phyloP scores from a whole-genome alignment of 2,329 filamentous ascomycete genomes.

The Ceratocystis cubensis region DNA sequence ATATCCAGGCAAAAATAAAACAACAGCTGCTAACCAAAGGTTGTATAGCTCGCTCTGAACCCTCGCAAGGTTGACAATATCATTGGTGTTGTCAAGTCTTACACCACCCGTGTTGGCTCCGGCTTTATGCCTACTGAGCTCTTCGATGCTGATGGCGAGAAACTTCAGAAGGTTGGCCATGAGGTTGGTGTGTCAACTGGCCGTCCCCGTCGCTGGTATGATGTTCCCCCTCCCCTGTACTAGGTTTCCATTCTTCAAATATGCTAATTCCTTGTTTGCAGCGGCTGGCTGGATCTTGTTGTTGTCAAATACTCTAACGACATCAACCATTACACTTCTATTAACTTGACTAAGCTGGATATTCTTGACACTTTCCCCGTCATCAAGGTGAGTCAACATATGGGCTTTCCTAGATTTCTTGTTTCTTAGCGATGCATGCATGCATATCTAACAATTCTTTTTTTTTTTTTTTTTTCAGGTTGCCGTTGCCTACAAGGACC shows the following conservation, averaged over 20 bases:
- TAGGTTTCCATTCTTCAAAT: not conserved
- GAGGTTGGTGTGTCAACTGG: constrained; percentile 26
- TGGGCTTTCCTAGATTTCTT: not conserved
- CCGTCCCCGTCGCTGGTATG: constrained; percentile 19
- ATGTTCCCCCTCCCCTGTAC: not conserved
- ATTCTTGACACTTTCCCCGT: constrained; percentile 61
- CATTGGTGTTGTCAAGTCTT: constrained; percentile 50
- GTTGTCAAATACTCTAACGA: constrained; percentile 50
- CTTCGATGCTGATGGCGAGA: constrained; percentile 28
- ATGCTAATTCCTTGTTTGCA: constrained; percentile 24
- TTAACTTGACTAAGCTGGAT: constrained; percentile 46
- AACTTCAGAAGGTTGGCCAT: constrained; percentile 35
- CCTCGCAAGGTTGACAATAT: constrained; percentile 45
- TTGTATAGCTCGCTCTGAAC: constrained; percentile 27
- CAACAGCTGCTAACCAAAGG: constrained; percentile 10
- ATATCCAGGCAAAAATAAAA: not conserved
- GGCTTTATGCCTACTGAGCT: constrained; percentile 53
- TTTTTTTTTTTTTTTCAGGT: constrained; percentile 22
- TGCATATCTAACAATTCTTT: not conserved
- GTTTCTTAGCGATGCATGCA: not conserved
- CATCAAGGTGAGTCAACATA: constrained; percentile 39
- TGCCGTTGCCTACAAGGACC: constrained; percentile 53
- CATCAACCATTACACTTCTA: constrained; percentile 38
- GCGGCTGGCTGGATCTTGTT: constrained; percentile 49
- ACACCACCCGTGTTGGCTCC: constrained; percentile 48